Conservation (phyloP, 306 rosid genomes). For the Herpetospermum pedunculosum region DNA sequence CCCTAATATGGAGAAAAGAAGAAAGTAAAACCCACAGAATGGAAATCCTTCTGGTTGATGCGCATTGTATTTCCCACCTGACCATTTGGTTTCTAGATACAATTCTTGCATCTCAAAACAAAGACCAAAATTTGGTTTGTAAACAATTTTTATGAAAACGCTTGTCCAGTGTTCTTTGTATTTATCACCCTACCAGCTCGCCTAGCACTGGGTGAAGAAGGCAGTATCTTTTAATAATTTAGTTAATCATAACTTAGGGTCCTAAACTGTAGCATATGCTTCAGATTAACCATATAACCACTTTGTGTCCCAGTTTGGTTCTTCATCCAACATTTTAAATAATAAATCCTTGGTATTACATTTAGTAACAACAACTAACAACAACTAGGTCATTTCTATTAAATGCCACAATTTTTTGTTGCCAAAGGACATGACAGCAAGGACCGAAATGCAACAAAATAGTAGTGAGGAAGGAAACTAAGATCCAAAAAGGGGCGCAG, state of each 20-base stretch:
- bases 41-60: neutral
- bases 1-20: neutral
- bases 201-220: neutral
- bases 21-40: neutral
- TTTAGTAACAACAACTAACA: neutral
- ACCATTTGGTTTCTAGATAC: neutral
- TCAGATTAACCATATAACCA: neutral
- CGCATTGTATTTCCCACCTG: neutral
- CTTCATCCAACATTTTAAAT: neutral
- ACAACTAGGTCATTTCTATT: neutral
- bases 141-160: neutral
- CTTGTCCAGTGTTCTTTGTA: neutral
- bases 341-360: neutral
- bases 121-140: neutral
- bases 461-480: neutral
- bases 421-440: neutral
- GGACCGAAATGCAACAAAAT: neutral
- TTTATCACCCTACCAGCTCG: neutral
- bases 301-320: neutral
- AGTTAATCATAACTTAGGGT: neutral
- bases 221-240: neutral
- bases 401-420: neutral
- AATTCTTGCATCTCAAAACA: neutral
- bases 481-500: neutral
- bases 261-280: neutral